Evolutionary conservation across 73 alveolate genomes (phyloP).

Genomic region (Paramecium pentaurelia): DNA sequence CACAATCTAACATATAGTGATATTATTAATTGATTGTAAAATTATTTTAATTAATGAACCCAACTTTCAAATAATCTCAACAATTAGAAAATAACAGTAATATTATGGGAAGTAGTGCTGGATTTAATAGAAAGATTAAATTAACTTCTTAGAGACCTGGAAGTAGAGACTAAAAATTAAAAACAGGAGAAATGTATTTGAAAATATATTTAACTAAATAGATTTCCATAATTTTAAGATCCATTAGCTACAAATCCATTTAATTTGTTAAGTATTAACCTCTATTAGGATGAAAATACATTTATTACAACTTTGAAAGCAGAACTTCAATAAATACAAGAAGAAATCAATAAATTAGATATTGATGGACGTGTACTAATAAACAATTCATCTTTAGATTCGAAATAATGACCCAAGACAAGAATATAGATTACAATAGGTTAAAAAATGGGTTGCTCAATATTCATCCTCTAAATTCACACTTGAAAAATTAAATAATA

Average conservation of each 20-base stretch:
- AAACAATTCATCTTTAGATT: not conserved
- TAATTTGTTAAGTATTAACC: not conserved
- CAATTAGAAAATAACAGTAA: slow-evolving; percentile 6
- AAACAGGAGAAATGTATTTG: slow-evolving; percentile 40
- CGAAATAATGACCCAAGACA: slow-evolving; percentile 2
- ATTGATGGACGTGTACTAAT: slow-evolving; percentile 35
- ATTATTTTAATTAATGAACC: not conserved
- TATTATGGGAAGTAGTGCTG: not conserved
- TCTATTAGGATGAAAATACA: slow-evolving; percentile 13
- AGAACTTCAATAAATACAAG: not conserved
- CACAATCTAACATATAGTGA: too few species aligned
- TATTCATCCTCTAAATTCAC: not conserved
- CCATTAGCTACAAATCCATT: not conserved
- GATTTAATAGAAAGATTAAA: not conserved
- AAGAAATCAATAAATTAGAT: slow-evolving; percentile 31
- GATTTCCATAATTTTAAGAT: slow-evolving; percentile 36
- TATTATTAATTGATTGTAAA: not conserved
- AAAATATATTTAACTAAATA: not conserved
- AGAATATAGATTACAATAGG: not conserved
- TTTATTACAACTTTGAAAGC: slow-evolving; percentile 3
- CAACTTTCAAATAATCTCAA: not conserved
- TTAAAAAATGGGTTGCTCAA: slow-evolving; percentile 16
- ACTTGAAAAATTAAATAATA: not conserved
- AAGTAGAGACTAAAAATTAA: slow-evolving; percentile 22
- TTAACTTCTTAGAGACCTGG: slow-evolving; percentile 26